Base-by-base conservation (phyloP, 306 rosid genomes). In the Trichosanthes truncata region DNA sequence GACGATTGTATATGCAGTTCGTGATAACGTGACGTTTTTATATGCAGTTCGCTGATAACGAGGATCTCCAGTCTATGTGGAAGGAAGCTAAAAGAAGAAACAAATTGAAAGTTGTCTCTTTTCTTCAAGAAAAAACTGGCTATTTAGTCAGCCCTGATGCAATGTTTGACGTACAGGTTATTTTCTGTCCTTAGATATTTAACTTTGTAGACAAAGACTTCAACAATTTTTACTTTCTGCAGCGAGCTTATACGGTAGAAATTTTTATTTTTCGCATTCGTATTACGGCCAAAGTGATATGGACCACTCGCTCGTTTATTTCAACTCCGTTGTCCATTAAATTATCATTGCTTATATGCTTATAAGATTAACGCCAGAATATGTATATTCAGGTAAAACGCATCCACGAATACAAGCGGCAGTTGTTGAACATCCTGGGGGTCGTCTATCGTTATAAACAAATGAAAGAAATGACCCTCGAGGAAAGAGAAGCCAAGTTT, bases 391-490 rank as follows among this genome's bases (percentile, higher is more conserved):
- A 94, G 98, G 95, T 94, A 85, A 94, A 94, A 90, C 92, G 98
- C 82, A 94, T 94, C 84, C 98, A 94, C 83, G 98, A 94, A 83
- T 94, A 94, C 84, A 92, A 94, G 84, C 87, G 98, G 66, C 98
- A 94, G 78, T 76, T 94, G 55, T 21, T 94, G 89, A 94, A 94
- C 78, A 91, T 94, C 74, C 82, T 94, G 48, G 98, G 98, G 82
- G 92, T 94, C 65, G 97, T 92, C 83, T 89, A 92, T 81, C 95
- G 98, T 71, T 94, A 94, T 90, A 94, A 94, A 89, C 82, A 86
- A 87, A 94, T 94, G 97, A 94, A 91, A 89, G 98, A 92, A 88
- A 88, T 92, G 97, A 91, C 79, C 82, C 85, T 84, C 41, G 82
- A 65, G 31, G 93, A 88, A 84, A 91, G 93, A 86, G 78, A 86